phyloP scores from a whole-genome alignment of 176 grass and related monocot genomes.

The Avena sativa region DNA sequence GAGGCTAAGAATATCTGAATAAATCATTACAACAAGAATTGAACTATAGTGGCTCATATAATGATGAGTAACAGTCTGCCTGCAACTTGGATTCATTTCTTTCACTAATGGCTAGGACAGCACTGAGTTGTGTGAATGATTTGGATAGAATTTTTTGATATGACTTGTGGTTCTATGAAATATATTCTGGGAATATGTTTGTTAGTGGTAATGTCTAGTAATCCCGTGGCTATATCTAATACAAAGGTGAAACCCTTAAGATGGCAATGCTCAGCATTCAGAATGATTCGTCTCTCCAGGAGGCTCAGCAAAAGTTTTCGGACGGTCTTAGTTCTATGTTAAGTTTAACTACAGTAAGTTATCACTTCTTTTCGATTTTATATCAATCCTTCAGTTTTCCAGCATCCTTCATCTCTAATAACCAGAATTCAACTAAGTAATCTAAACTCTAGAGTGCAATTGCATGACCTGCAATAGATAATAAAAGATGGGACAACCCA shows the following conservation, averaged over 20 bases:
- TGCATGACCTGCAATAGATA: background rate
- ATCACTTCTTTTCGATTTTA: background rate
- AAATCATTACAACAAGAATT: background rate
- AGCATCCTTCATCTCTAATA: background rate
- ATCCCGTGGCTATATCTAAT: too few relatives aligned
- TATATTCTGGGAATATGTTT: too few relatives aligned
- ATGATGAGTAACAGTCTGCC: background rate
- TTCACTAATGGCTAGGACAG: background rate
- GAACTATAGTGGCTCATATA: background rate
- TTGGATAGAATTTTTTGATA: too few relatives aligned
- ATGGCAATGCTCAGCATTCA: background rate
- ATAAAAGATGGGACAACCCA: background rate
- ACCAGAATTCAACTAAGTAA: background rate
- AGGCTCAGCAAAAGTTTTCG: background rate
- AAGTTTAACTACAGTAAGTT: background rate
- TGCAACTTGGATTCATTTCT: background rate
- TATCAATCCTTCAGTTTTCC: background rate
- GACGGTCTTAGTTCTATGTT: background rate
- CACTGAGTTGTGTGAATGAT: too few relatives aligned
- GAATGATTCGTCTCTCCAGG: background rate
- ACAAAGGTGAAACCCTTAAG: background rate
- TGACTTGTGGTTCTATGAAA: too few relatives aligned
- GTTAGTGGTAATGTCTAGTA: too few relatives aligned
- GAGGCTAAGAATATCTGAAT: too few relatives aligned
- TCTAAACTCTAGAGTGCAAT: background rate